These are phyloP conservation scores for Kitagawia praeruptora DNA, from an alignment of 129 eudicot genomes.

Conservation along the genomic window DNA sequence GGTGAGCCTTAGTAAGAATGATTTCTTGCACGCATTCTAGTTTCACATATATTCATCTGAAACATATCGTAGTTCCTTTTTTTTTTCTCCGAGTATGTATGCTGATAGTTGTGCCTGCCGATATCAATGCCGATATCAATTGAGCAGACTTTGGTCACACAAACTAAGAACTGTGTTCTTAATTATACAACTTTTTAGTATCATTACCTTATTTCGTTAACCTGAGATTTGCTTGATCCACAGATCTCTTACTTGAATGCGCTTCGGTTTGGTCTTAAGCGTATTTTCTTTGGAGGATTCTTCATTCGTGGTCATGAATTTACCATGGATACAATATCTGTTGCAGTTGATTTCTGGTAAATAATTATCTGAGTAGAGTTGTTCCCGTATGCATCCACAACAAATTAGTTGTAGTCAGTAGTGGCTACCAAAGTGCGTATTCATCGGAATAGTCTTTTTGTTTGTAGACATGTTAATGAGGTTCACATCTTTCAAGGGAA, in stretches of 20 bases:
- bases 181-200: background rate
- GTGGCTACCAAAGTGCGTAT: background rate
- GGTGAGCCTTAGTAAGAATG: slow-evolving; percentile 29
- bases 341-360: slow-evolving; percentile 92
- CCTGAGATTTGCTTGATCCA: slow-evolving; percentile 9
- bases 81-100: background rate
- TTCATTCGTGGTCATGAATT: slow-evolving; percentile 89
- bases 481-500: background rate
- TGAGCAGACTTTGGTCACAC: background rate
- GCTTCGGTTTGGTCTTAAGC: slow-evolving; percentile 74
- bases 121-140: background rate
- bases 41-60: background rate
- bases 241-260: slow-evolving; percentile 97
- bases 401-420: background rate
- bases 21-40: background rate
- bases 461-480: background rate
- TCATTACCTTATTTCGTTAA: background rate
- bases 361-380: background rate
- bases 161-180: background rate
- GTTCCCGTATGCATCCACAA: background rate
- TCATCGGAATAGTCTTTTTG: background rate
- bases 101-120: background rate
- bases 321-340: slow-evolving; percentile 97
- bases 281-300: slow-evolving; percentile 89
- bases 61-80: background rate